Conservation (phyloP, 2,329 filamentous ascomycete species). For the Monosporascus sp. region DNA sequence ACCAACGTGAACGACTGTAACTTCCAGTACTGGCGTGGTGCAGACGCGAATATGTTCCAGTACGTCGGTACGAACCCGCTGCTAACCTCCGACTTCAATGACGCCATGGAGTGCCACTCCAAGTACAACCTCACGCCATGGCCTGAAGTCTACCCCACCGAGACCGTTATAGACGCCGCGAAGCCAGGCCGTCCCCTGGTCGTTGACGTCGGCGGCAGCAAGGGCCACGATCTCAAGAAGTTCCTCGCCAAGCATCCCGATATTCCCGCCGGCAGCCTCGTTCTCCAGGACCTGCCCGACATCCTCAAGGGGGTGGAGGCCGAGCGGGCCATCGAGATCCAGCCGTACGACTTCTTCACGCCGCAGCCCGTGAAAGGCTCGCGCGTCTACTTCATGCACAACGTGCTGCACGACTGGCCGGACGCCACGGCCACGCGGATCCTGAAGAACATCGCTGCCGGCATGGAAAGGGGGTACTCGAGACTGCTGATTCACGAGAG, state of each 20-base stretch:
- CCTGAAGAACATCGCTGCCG: conserved; percentile 12
- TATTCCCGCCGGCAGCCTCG: conserved; percentile 19
- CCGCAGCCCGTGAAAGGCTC: conserved; percentile 36
- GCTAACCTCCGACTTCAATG: conserved; percentile 27
- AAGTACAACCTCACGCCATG: conserved; percentile 32
- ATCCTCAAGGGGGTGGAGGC: conserved; percentile 19
- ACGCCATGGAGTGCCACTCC: conserved; percentile 34
- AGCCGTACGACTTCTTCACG: conserved; percentile 33
- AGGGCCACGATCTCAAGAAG: conserved; percentile 32
- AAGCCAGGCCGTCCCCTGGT: conserved; percentile 25
- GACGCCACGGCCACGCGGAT: conserved; percentile 18
- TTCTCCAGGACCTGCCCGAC: conserved; percentile 30
- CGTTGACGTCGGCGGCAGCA: conserved; percentile 32
- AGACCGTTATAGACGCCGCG: conserved; percentile 20
- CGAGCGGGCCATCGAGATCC: conserved; percentile 20
- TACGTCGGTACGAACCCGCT: conserved; percentile 24
- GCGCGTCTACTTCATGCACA: conserved; percentile 22
- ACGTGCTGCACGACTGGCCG: conserved; percentile 29
- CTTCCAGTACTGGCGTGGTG: conserved; percentile 27
- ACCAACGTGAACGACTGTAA: conserved; percentile 27
- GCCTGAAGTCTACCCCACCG: conserved; percentile 30
- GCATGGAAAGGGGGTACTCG: conserved; percentile 28
- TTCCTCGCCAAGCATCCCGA: conserved; percentile 24
- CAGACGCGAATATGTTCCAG: conserved; percentile 25
- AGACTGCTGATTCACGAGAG: conserved; percentile 32